These are phyloP conservation scores for Globisporangium spiculum DNA, from an alignment of 352 stramenopile genomes.

Conservation along the genomic window DNA sequence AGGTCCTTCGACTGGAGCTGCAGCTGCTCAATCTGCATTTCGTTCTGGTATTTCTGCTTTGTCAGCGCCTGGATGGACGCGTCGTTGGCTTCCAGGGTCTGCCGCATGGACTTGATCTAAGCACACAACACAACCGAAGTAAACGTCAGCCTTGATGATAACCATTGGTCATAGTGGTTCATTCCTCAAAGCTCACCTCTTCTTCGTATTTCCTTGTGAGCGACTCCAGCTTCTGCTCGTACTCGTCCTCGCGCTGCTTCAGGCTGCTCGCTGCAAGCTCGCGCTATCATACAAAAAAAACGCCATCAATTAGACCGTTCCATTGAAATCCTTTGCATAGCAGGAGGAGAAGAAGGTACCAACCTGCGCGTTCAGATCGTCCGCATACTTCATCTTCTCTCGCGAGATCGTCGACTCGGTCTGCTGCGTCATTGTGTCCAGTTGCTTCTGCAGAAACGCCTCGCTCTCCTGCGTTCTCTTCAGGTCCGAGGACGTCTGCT, in stretches of 20 bases:
- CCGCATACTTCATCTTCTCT: slow-evolving; percentile 67
- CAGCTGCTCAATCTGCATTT: slow-evolving; percentile 75
- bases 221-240: slow-evolving; percentile 64
- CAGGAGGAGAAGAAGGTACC: background rate
- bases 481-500: slow-evolving; percentile 44
- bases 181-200: slow-evolving; percentile 38
- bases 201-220: slow-evolving; percentile 58
- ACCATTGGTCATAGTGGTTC: background rate
- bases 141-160: background rate
- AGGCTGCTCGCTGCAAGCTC: slow-evolving; percentile 39
- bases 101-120: slow-evolving; percentile 49
- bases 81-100: slow-evolving; percentile 46
- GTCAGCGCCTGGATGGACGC: slow-evolving; percentile 47
- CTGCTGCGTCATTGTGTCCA: slow-evolving; percentile 51
- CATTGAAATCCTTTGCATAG: background rate
- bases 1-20: slow-evolving; percentile 60
- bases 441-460: slow-evolving; percentile 40
- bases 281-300: slow-evolving; percentile 22
- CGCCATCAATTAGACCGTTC: background rate
- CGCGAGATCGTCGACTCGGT: slow-evolving; percentile 54
- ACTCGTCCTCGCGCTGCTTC: slow-evolving; percentile 61
- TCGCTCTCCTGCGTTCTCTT: slow-evolving; percentile 39
- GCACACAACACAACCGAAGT: background rate
- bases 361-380: slow-evolving; percentile 58
- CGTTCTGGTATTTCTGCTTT: slow-evolving; percentile 78